A percentile compares a stretch with the other conserved stretches of the same genome.
phyloP scores from a whole-genome alignment of 2,329 filamentous ascomycete species.

The Sarocladiaceae sp. region DNA sequence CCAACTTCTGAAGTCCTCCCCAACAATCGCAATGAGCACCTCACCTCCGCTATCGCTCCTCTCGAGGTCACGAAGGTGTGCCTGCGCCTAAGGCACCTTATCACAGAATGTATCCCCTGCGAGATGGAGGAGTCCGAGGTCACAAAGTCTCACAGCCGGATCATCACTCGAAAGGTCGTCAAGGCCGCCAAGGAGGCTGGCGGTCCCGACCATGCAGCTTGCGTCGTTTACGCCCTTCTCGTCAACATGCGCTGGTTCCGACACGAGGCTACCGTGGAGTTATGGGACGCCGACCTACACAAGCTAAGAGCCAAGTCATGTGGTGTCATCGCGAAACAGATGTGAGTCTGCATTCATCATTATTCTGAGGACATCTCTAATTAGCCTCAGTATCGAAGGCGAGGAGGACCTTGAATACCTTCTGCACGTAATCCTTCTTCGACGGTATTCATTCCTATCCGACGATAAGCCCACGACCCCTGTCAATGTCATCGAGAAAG shows the following conservation, averaged over 20 bases:
- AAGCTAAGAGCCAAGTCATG: conserved; percentile 75
- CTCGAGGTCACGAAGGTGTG: conserved; percentile 85
- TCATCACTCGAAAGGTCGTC: conserved; percentile 79
- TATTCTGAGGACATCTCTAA: not conserved
- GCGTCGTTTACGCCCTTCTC: conserved; percentile 76
- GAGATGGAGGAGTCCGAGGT: conserved; percentile 76
- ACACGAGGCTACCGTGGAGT: conserved; percentile 71
- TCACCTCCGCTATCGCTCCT: conserved; percentile 66
- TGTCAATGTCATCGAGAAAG: conserved; percentile 86
- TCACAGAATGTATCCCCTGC: conserved; percentile 86
- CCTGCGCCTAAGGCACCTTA: conserved; percentile 82
- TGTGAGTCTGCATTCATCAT: conserved; percentile 34
- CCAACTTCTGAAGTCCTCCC: conserved; percentile 55
- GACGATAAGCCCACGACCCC: conserved; percentile 69
- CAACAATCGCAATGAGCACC: conserved; percentile 50
- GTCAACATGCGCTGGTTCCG: conserved; percentile 72
- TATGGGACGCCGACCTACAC: conserved; percentile 90
- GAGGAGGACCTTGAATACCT: conserved; percentile 79
- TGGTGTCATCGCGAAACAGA: conserved; percentile 83
- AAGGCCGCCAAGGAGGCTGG: conserved; percentile 79
- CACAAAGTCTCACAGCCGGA: conserved; percentile 74
- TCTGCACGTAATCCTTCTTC: conserved; percentile 76
- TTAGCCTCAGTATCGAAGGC: conserved; percentile 64
- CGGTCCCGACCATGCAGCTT: conserved; percentile 66
- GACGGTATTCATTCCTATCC: conserved; percentile 78